These are phyloP conservation scores for Ilex aquifolium DNA, from an alignment of 257 asterid species.

Conservation along the genomic window DNA sequence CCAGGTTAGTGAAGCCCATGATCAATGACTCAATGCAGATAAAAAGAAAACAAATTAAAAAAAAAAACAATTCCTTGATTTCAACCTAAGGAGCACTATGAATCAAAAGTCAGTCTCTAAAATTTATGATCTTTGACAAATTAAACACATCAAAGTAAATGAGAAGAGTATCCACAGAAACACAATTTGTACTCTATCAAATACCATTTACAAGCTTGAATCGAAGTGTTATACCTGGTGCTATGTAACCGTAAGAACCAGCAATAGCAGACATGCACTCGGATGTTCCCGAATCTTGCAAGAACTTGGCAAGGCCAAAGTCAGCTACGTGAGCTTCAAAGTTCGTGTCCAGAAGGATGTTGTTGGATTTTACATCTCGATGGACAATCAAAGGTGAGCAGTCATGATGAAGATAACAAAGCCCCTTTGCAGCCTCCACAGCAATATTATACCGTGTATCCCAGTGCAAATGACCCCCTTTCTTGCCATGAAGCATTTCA, in stretches of 20 bases:
- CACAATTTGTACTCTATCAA: neutral
- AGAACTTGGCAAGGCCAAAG: constrained; percentile 95
- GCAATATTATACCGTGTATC: constrained; percentile 86
- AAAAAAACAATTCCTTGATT: constrained; percentile 12
- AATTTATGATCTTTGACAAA: constrained; percentile 8
- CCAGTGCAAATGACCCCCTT: constrained; percentile 94
- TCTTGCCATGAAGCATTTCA: constrained; percentile 89
- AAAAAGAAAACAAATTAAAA: too few relatives aligned
- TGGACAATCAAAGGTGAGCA: constrained; percentile 93
- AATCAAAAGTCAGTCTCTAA: constrained; percentile 8
- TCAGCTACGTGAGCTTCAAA: constrained; percentile 98
- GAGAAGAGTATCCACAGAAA: neutral
- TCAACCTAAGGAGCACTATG: constrained; percentile 4
- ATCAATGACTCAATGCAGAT: too few relatives aligned
- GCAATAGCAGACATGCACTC: constrained; percentile 99
- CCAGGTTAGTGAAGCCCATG: neutral
- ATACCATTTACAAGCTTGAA: neutral
- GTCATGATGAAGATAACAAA: constrained; percentile 94
- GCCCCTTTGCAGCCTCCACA: constrained; percentile 91
- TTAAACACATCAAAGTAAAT: constrained; percentile 7
- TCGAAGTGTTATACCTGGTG: constrained; percentile 57
- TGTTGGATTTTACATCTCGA: constrained; percentile 90
- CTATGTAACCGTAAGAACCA: constrained; percentile 96
- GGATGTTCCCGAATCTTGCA: constrained; percentile 88
- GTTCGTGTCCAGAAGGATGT: constrained; percentile 69